These are phyloP conservation scores for Anisogramma anomala DNA, from an alignment of 2,329 filamentous ascomycete genomes.

Conservation along the genomic window DNA sequence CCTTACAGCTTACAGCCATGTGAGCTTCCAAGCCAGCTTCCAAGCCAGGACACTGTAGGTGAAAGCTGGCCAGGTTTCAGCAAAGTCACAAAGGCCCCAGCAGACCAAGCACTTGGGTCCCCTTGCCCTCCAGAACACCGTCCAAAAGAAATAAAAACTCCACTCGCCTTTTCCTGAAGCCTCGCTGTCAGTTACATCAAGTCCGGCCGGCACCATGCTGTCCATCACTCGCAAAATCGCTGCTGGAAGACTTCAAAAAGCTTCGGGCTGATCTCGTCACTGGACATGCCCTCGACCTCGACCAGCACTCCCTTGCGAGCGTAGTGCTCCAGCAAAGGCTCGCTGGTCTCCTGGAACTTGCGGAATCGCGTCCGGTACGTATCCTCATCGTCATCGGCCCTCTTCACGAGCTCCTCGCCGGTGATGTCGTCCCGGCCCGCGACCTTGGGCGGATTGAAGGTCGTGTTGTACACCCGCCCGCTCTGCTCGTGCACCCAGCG, in stretches of 20 bases:
- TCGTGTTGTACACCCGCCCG: constrained; percentile 88
- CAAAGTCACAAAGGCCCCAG: not conserved
- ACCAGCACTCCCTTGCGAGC: constrained; percentile 71
- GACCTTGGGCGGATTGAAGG: constrained; percentile 76
- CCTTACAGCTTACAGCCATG: no score
- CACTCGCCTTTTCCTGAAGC: not conserved
- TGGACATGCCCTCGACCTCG: constrained; percentile 78
- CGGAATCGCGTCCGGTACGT: constrained; percentile 71
- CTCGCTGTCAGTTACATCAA: not conserved
- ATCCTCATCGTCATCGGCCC: constrained; percentile 75
- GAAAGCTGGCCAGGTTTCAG: not conserved
- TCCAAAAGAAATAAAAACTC: not conserved
- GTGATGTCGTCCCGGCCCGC: constrained; percentile 80
- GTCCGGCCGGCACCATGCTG: not conserved
- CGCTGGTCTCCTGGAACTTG: constrained; percentile 80
- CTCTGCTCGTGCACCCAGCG: constrained; percentile 90
- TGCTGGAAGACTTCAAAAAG: constrained; percentile 71
- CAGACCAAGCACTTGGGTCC: constrained; percentile 7
- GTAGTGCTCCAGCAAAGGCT: constrained; percentile 80
- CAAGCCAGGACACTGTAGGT: no score
- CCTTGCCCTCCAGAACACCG: no score
- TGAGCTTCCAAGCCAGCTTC: no score
- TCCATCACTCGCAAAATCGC: constrained; percentile 45
- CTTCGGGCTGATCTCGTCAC: constrained; percentile 91
- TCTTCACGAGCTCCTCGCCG: constrained; percentile 70